phyloP scores from a whole-genome alignment of 2,329 filamentous ascomycete species.

The Hypoxylon sp. region DNA sequence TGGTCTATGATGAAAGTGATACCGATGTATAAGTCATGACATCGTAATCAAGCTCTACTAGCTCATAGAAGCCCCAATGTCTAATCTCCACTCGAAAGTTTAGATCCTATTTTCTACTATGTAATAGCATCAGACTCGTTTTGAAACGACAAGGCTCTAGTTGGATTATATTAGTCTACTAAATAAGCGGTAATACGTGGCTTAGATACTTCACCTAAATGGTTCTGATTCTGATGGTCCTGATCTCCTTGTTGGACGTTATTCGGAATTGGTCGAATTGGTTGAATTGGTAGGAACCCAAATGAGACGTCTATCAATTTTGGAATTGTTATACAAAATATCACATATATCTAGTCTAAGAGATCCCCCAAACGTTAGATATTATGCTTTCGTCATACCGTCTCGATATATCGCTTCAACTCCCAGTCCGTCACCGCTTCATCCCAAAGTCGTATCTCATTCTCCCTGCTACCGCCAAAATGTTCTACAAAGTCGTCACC shows the following conservation, averaged over 20 bases:
- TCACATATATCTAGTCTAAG: slow-evolving; percentile 17
- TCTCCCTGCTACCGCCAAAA: slow-evolving; percentile 90
- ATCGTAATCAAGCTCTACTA: background rate
- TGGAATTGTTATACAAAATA: slow-evolving; percentile 23
- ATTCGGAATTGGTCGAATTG: no score
- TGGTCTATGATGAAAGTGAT: background rate
- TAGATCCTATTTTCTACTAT: background rate
- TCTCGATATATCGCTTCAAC: slow-evolving; percentile 83
- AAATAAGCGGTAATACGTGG: no score
- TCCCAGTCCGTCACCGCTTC: slow-evolving; percentile 98
- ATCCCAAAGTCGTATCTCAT: slow-evolving; percentile 92
- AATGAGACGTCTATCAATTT: background rate
- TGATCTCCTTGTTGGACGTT: no score
- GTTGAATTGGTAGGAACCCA: no score
- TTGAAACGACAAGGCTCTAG: background rate
- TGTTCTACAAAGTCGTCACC: slow-evolving; percentile 97
- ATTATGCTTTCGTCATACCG: slow-evolving; percentile 63
- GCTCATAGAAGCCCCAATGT: background rate
- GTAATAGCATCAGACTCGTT: background rate
- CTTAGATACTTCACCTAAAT: no score
- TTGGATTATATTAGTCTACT: no score
- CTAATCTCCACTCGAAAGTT: background rate
- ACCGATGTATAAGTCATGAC: background rate
- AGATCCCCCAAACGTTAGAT: background rate
- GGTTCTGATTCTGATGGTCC: no score